Evolutionary conservation across 2,329 filamentous ascomycete species (phyloP).

Genomic region (Nakataea oryzae): DNA sequence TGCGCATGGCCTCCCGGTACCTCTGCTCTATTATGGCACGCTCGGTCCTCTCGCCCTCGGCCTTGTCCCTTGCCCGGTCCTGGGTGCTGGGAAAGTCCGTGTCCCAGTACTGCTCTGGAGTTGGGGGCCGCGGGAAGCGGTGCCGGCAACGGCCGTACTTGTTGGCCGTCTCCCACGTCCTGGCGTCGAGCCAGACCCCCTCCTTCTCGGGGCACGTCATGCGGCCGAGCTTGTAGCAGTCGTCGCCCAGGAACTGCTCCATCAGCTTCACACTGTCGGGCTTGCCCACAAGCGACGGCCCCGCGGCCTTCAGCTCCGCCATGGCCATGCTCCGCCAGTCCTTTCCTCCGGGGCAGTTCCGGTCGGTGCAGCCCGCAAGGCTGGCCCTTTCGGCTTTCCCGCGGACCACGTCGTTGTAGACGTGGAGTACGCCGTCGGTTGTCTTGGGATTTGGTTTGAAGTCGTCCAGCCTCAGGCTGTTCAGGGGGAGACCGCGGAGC

Average conservation of each 20-base stretch:
- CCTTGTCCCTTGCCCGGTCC: conserved; percentile 56
- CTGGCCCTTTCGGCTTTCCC: conserved; percentile 57
- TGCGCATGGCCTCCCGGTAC: conserved; percentile 71
- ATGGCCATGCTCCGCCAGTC: conserved; percentile 57
- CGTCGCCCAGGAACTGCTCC: conserved; percentile 46
- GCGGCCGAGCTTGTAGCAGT: conserved; percentile 44
- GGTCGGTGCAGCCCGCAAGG: conserved; percentile 63
- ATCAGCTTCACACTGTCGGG: conserved; percentile 37
- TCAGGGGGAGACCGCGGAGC: conserved; percentile 47
- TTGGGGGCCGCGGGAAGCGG: conserved; percentile 57
- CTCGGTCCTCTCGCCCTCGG: conserved; percentile 54
- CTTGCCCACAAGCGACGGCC: conserved; percentile 18
- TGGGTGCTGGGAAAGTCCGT: conserved; percentile 85
- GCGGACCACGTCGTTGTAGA: conserved; percentile 66
- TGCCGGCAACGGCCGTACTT: conserved; percentile 69
- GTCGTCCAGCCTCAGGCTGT: conserved; percentile 53
- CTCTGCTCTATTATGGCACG: conserved; percentile 58
- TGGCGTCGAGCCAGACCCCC: conserved; percentile 64
- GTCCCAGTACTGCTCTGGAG: conserved; percentile 85
- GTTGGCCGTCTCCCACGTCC: conserved; percentile 62
- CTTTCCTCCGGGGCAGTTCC: conserved; percentile 62
- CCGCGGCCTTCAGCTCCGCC: conserved; percentile 31
- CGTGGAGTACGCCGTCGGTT: conserved; percentile 62
- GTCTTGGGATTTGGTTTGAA: conserved; percentile 72
- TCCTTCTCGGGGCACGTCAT: conserved; percentile 53